Evolutionary conservation across 768 basidiomycete species (phyloP), one percentile per base, ranked within the genome.

Genomic region (Kwoniella shandongensis): DNA sequence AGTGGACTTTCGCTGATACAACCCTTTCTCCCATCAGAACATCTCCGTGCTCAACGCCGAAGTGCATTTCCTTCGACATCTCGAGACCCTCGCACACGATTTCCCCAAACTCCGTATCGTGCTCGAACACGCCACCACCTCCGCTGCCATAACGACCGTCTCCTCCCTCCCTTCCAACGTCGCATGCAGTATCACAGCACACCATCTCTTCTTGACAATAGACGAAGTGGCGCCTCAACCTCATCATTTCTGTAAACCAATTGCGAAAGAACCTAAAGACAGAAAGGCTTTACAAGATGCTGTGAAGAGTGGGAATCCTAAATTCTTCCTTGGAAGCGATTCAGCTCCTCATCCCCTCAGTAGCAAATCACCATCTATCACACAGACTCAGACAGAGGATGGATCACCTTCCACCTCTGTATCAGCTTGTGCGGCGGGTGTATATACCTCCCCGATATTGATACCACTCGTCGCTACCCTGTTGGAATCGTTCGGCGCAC

Each of bases 261-360:
- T 99, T 20, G 92, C 96, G 12, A 99, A 99, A 78, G 92, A 85
- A 74, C 94, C 94, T 1, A 86, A 88, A 63, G 96, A 99, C 74
- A 82, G 94, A 15, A 77, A 84, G 67, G 91, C 94, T 13, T 78
- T 99, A 55, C 83, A 84, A 48, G 81, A 87, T 20, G 85, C 91
- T 26, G 82, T 96, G 44, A 80, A 77, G 1, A 54, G 65, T 85
- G 93, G 93, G 3, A 88, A 94, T 76, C 87, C 91, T 3, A 86
- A 89, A 45, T 99, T 99, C 78, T 99, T 99, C 83, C 81, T 99
- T 53, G 96, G 96, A 18, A 93, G 90, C 17, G 96, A 99, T 78
- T 91, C 89, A 26, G 96, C 96, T 1, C 96, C 96, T 38, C 96
- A 99, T 76, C 86, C 88, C 4, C 81, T 74, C 2, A 25, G 51